These are phyloP conservation scores for Quercus lobata DNA, from an alignment of 331 rosid genomes.

Conservation along the genomic window DNA sequence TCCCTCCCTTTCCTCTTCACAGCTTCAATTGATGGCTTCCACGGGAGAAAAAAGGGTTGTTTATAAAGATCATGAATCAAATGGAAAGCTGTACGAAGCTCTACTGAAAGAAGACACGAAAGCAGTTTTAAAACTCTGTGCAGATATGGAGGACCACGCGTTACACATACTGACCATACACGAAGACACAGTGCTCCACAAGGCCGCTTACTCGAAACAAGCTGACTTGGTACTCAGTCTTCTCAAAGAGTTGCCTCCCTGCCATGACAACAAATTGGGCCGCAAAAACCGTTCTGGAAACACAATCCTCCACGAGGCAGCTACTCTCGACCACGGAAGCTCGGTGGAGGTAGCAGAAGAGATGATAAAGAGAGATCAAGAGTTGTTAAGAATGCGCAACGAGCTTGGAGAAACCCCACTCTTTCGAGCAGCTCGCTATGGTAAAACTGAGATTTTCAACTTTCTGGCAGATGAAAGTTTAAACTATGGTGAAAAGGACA, in stretches of 20 bases:
- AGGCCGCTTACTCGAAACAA: not conserved
- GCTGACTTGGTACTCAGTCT: not conserved
- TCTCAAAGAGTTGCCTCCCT: not conserved
- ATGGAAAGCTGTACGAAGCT: too few species aligned
- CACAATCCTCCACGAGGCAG: not conserved
- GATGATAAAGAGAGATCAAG: not conserved
- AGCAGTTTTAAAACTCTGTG: too few species aligned
- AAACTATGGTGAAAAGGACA: not conserved
- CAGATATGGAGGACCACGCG: too few species aligned
- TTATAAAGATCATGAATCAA: too few species aligned
- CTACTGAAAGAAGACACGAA: too few species aligned
- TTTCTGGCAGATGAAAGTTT: not conserved
- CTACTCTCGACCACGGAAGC: not conserved
- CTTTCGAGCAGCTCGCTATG: not conserved
- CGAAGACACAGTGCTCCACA: not conserved
- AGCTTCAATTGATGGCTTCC: too few species aligned
- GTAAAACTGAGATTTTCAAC: not conserved
- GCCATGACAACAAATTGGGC: not conserved
- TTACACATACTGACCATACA: not conserved
- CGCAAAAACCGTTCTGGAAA: not conserved
- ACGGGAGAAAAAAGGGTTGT: too few species aligned
- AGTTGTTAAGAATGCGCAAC: not conserved
- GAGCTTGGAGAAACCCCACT: not conserved
- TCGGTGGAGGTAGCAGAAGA: not conserved
- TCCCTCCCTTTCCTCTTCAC: too few species aligned